Base-by-base conservation (phyloP, 2,329 filamentous ascomycete species). In the Lachnellula cervina region DNA sequence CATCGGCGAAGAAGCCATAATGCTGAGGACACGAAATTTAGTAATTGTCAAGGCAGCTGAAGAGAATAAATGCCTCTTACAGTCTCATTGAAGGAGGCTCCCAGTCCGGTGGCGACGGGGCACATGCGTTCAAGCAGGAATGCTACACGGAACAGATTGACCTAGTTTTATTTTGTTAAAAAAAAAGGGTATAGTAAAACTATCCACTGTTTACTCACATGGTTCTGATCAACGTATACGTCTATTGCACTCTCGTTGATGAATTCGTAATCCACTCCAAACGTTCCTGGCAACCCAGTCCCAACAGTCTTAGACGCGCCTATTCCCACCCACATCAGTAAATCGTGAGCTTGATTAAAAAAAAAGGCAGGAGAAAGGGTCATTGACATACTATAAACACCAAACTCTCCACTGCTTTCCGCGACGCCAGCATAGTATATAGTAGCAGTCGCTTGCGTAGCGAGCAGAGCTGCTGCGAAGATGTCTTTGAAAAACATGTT, bases 61-160 rank as follows among this genome's bases (percentile, higher is more conserved):
- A 32, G 23, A 16, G 5, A 16, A 32, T 14, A 2, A 2, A 11
- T 17, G 4, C 16, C 5, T 54, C 58, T 46, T 56, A 70, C 67
- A 32, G 75, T 77, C 64, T 80, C 77, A 64, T 79, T 75, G 64
- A 80, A 79, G 13, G 68, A 77, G 25, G 70, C 67, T 14, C 77
- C 77, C 0, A 80, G 71, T 1, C 78, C 77, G 9, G 70, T 74
- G 4, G 70, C 69, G 0, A 73, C 61, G 0, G 77, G 78, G 54
- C 73, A 76, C 74, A 80, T 79, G 40, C 77, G 76, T 65, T 80
- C 78, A 14, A 78, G 68, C 4, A 80, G 62, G 64, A 80, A 80
- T 2, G 76, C 74, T 42, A 79, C 71, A 25, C 77, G 73, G 66
- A 79, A 78, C 0, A 77, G 65, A 57, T 78, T 78, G 52, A 71